Evolutionary conservation across 129 eudicot species (phyloP), one percentile per base, ranked within the genome.

Genomic region (Kitagawia praeruptora): DNA sequence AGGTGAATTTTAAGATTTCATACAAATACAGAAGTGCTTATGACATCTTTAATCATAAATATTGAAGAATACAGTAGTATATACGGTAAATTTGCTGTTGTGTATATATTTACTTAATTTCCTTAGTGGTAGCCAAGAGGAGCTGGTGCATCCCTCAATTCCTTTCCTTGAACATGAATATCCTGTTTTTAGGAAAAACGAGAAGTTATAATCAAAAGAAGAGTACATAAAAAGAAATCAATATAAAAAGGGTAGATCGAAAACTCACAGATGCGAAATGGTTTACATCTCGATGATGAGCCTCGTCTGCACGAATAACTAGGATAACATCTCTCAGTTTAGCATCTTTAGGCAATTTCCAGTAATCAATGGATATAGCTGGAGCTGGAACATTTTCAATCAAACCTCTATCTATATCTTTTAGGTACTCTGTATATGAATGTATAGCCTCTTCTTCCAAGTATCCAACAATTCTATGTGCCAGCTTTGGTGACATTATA

Each of bases 281-380:
- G 75, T 94, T 94, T 45, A 94, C 98, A 86, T 94, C 98, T 8
- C 98, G 96, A 82, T 94, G 98, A 72, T 94, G 98, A 76, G 98
- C 98, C 89, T 94, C 98, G 48, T 94, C 98, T 37, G 96, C 98
- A 47, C 98, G 80, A 13, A 94, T 93, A 54, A 94, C 97, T 87
- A 85, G 76, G 39, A 94, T 97, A 56, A 94, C 98, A 88, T 94
- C 98, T n/a, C 96, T 84, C 27, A 94, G 92, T 4, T 92, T 94
- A 8, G 98, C 75, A 66, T 86, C 84, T 41, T 84, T 72, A 0
- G 97, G 92, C 78, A 94, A 79, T 46, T 89, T 91, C 98, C 98
- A 94, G 70, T 94, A 94, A 80, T 94, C 98, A 56, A 94, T 84
- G 37, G 98, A 97, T 81, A 94, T 94, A 13, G 97, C 98, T 2